A percentile compares a stretch with the other conserved stretches of the same genome.
These are phyloP conservation scores for Neurospora sp. DNA, from an alignment of 495 filamentous ascomycete species.

Conservation along the genomic window DNA sequence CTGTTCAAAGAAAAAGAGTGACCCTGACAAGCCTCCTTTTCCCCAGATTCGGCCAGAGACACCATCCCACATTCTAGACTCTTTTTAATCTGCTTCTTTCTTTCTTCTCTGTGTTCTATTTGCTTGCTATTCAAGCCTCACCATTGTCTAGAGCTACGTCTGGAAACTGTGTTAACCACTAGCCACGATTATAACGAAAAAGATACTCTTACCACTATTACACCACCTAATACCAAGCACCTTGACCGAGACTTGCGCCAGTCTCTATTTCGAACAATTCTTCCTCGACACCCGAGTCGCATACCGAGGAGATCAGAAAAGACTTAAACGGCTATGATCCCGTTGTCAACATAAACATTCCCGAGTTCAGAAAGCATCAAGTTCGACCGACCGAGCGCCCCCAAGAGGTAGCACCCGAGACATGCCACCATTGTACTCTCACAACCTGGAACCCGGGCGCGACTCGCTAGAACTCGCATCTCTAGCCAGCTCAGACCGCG, in stretches of 20 bases:
- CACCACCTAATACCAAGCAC: background rate
- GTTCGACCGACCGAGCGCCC: background rate
- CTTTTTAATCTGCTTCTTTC: background rate
- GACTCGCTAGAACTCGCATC: slow-evolving; percentile 97
- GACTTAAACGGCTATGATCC: background rate
- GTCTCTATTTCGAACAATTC: background rate
- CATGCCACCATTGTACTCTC: slow-evolving; percentile 38
- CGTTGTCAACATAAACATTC: background rate
- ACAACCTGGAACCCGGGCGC: slow-evolving; percentile 46
- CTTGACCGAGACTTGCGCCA: background rate
- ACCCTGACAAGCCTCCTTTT: background rate
- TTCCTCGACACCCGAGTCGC: background rate
- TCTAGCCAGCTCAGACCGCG: slow-evolving; percentile 69
- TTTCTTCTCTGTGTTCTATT: background rate
- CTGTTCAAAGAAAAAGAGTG: background rate
- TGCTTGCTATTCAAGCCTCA: background rate
- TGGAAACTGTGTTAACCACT: background rate
- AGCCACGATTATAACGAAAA: background rate
- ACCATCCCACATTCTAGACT: background rate
- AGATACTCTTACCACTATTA: background rate
- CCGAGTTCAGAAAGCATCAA: background rate
- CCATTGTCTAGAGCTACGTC: background rate
- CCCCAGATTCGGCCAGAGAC: background rate
- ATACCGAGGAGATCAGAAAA: background rate
- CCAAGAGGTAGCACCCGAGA: background rate